These are phyloP conservation scores for Colletotrichum sansevieriae DNA, from an alignment of 2,329 filamentous ascomycete genomes.

Conservation along the genomic window DNA sequence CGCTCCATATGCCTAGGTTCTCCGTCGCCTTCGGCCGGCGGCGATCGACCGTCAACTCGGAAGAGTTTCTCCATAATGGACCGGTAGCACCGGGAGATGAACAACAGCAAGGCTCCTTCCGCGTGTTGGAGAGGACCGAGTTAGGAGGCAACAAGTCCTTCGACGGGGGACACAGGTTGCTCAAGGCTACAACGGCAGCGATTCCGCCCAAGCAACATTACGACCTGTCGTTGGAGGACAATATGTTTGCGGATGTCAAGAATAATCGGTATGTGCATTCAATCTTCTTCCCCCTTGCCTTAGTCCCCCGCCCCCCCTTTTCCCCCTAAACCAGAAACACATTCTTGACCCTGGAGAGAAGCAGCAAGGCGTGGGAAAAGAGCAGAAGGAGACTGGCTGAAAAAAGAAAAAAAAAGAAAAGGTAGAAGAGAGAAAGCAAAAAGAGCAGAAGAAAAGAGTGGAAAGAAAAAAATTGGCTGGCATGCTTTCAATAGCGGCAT, in stretches of 20 bases:
- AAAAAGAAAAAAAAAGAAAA: background rate
- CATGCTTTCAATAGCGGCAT: conserved; percentile 40
- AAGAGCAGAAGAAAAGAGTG: conserved; percentile 2
- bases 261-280: conserved; percentile 65
- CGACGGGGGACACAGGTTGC: conserved; percentile 62
- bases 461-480: conserved; percentile 20
- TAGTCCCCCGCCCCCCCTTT: conserved; percentile 23
- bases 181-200: conserved; percentile 52
- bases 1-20: conserved; percentile 72
- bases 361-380: conserved; percentile 14
- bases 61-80: conserved; percentile 67
- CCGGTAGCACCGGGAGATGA: conserved; percentile 57
- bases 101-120: conserved; percentile 61
- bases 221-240: conserved; percentile 61
- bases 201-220: conserved; percentile 53
- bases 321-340: conserved; percentile 3
- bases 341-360: conserved; percentile 31
- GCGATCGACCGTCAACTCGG: conserved; percentile 68
- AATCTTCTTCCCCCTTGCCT: conserved; percentile 33
- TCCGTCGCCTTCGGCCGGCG: conserved; percentile 70
- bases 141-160: conserved; percentile 61
- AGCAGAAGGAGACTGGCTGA: background rate
- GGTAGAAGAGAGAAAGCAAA: conserved; percentile 5
- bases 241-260: conserved; percentile 70
- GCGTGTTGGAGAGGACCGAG: conserved; percentile 68